These are phyloP conservation scores for Pyrenochaeta sp. DNA, from an alignment of 2,329 filamentous ascomycete genomes.

Conservation along the genomic window DNA sequence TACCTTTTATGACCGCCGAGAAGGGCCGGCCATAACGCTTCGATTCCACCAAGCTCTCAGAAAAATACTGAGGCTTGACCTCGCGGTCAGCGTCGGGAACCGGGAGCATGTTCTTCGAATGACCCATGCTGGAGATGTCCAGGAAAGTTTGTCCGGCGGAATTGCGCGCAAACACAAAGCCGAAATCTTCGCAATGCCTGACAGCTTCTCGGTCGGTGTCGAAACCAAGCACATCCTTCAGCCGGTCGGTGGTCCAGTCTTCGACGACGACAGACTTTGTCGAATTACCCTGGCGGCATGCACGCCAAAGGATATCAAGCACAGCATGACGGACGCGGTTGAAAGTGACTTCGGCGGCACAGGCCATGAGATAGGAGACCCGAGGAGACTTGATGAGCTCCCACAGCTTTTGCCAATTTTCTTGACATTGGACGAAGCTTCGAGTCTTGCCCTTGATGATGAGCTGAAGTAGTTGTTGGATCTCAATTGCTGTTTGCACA, in stretches of 20 bases:
- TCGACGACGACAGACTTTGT: slow-evolving; percentile 47
- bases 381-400: slow-evolving; percentile 60
- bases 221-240: slow-evolving; percentile 62
- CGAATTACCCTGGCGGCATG: slow-evolving; percentile 60
- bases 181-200: slow-evolving; percentile 62
- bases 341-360: slow-evolving; percentile 70
- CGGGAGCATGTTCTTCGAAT: slow-evolving; percentile 24
- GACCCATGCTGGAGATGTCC: slow-evolving; percentile 59
- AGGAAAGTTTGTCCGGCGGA: slow-evolving; percentile 58
- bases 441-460: slow-evolving; percentile 58
- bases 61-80: too few relatives aligned
- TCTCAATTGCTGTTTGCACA: slow-evolving; percentile 63
- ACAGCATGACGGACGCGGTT: slow-evolving; percentile 64
- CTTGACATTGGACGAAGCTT: slow-evolving; percentile 64
- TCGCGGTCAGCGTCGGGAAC: too few relatives aligned
- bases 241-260: slow-evolving; percentile 63
- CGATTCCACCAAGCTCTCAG: too few relatives aligned
- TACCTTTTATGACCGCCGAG: too few relatives aligned
- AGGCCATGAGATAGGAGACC: slow-evolving; percentile 69
- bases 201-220: slow-evolving; percentile 63
- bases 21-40: too few relatives aligned
- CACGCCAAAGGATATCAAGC: slow-evolving; percentile 63
- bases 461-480: slow-evolving; percentile 63
- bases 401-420: slow-evolving; percentile 67
- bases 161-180: slow-evolving; percentile 58